Conservation (phyloP, 1,139 yeast species). For the Scheffersomyces quercinus region DNA sequence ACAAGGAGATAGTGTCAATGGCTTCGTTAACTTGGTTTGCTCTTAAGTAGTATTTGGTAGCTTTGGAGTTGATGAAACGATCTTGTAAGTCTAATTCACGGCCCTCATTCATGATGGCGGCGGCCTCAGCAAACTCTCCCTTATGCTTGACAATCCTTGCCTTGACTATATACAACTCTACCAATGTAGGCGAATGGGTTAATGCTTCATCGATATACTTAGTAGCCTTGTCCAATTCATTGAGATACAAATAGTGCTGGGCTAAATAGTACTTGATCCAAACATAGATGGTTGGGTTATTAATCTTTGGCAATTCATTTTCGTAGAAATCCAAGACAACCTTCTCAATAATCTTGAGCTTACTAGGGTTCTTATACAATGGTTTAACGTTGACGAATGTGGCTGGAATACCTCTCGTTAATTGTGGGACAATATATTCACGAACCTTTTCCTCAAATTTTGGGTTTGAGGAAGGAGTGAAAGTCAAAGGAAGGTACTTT, state of each 20-base stretch:
- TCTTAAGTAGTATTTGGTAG: slow-evolving; percentile 80
- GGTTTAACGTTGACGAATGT: slow-evolving; percentile 85
- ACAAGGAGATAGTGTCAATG: slow-evolving; percentile 68
- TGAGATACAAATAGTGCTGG: slow-evolving; percentile 68
- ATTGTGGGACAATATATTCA: slow-evolving; percentile 58
- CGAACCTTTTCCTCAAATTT: slow-evolving; percentile 46
- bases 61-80: slow-evolving; percentile 84
- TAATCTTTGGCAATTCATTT: slow-evolving; percentile 22
- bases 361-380: slow-evolving; percentile 56
- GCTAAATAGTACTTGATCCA: slow-evolving; percentile 85
- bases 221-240: slow-evolving; percentile 53
- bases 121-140: slow-evolving; percentile 63
- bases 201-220: slow-evolving; percentile 64
- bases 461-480: slow-evolving; percentile 55
- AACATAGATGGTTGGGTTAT: slow-evolving; percentile 54
- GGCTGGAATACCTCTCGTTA: slow-evolving; percentile 86
- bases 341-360: slow-evolving; percentile 50
- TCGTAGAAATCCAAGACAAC: slow-evolving; percentile 53
- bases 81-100: slow-evolving; percentile 83
- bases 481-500: slow-evolving; percentile 71
- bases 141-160: slow-evolving; percentile 79
- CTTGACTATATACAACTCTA: slow-evolving; percentile 76
- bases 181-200: slow-evolving; percentile 75
- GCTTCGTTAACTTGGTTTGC: slow-evolving; percentile 82
- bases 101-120: slow-evolving; percentile 67